A percentile compares a stretch with the other conserved stretches of the same genome.
Evolutionary conservation across 345 rosid species (phyloP).

Genomic region (Dipteronia dyeriana): DNA sequence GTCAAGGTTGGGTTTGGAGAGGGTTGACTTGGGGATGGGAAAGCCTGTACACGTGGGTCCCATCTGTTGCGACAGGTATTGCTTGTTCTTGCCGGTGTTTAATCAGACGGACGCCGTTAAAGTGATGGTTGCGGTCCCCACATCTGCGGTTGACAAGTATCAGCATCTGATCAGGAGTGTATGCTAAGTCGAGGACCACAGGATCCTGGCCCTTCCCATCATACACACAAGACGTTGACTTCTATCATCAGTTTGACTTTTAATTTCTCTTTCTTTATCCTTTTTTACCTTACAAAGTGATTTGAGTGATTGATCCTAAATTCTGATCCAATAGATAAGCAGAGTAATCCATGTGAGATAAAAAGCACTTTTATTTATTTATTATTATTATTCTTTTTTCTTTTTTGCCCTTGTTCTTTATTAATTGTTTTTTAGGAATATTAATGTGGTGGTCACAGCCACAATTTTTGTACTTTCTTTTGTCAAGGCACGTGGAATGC

Average conservation of each 20-base stretch:
- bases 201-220: constrained; percentile 10
- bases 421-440: background rate
- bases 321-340: background rate
- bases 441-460: background rate
- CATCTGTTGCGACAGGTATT: constrained; percentile 70
- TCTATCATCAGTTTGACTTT: constrained; percentile 35
- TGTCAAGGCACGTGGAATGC: constrained; percentile 11
- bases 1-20: constrained; percentile 84
- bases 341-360: background rate
- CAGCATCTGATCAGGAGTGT: constrained; percentile 53
- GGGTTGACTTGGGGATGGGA: constrained; percentile 78
- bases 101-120: constrained; percentile 58
- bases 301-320: background rate
- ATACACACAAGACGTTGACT: constrained; percentile 30
- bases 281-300: background rate
- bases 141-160: constrained; percentile 54
- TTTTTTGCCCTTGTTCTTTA: too few relatives aligned
- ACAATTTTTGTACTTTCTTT: constrained; percentile 1
- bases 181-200: constrained; percentile 29
- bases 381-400: background rate
- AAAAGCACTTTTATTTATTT: background rate
- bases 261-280: too few relatives aligned
- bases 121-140: constrained; percentile 79
- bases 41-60: constrained; percentile 70
- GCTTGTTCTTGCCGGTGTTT: constrained; percentile 66